Base-by-base conservation (phyloP, 768 basidiomycete species). In the Tephrocybe sp. region DNA sequence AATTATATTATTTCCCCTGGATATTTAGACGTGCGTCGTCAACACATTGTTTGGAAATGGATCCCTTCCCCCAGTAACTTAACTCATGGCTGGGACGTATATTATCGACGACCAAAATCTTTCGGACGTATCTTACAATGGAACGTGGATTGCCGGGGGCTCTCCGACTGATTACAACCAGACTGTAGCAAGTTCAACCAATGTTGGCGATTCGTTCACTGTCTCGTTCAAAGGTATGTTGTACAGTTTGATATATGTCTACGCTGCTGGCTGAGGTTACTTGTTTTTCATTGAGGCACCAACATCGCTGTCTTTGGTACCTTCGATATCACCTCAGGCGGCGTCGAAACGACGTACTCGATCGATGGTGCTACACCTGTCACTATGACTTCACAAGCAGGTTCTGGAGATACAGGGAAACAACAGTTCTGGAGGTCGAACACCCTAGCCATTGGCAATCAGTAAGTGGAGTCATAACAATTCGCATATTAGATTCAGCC, bases 351-450 rank as follows among this genome's bases (percentile, higher is more conserved):
- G 5, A 66, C 66, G 5, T 73, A 71, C 52, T 61, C 66, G 2
- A 55, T 72, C 42, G 70, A 73, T 37, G 61, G 60, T 2, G 59
- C 57, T 4, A 18, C 64, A 4, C 52, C 69, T 5, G 49, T 44
- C 2, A 59, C 63, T 31, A 60, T 61, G 1, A 62, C 60, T 16
- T 62, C 67, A 7, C 58, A 60, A 30, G 53, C 64, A 5, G 66
- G 63, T 28, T 31, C 53, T 7, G 58, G 52, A 12, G 68, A 73
- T 51, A 66, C 60, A 9, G 54, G 42, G 47, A 51, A 58, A 27
- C 71, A 72, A 43, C 66, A 67, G 31, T 70, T 73, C 42, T 74
- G 70, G 70, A 62, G 54, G 36, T 72, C 69, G 1, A 53, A 56
- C 9, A 12, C 30, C 6, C 38, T 72, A 31, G 21, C 54, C 11